Evolutionary conservation across 1,139 yeast species (phyloP), one percentile per base, ranked within the genome.

Genomic region (Protomyces pachydermus): DNA sequence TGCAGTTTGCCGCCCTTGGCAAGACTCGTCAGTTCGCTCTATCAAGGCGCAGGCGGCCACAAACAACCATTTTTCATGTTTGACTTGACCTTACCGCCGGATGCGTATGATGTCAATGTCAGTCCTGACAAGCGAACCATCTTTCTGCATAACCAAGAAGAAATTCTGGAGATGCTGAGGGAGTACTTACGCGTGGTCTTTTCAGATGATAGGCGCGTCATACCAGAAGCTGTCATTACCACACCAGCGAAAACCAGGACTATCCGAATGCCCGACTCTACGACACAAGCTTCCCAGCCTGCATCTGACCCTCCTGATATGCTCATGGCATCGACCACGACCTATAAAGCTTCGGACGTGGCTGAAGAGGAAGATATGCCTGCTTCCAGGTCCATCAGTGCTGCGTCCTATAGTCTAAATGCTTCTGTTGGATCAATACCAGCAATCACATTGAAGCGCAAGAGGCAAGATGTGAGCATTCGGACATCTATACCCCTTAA

Each of bases 71-170:
- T 84, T n/a, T 79, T 88, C 61, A 77, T 91, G 1, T 71, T 89
- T 1, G 80, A 95, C 73, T 70, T 93, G 42, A 71, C 72, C 9
- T 73, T 90, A 42, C 67, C 69, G 54, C 79, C 87, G 0, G 71
- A 74, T 25, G 76, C 79, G 25, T 74, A 88, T 45, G 99, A 93
- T 75, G 80, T 93, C 20, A 93, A 93, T 74, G 87, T 95, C 1
- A 85, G 96, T 0, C 98, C 98, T 0, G 97, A 93, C 72, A 93
- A 93, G 72, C 78, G 95, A 56, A 82, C 84, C 2, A 79, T 93
- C 1, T 72, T 89, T 69, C 72, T 93, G 0, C 91, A 87, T 65
- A 80, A 84, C 67, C 97, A 91, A 72, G 74, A 75, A 3, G 74
- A 75, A 14, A 73, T 91, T 0, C 70, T 87, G 8, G 87, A 85